Evolutionary conservation across 2,329 filamentous ascomycete genomes (phyloP), one percentile per base, ranked within the genome.

Genomic region (Saccharata proteae): DNA sequence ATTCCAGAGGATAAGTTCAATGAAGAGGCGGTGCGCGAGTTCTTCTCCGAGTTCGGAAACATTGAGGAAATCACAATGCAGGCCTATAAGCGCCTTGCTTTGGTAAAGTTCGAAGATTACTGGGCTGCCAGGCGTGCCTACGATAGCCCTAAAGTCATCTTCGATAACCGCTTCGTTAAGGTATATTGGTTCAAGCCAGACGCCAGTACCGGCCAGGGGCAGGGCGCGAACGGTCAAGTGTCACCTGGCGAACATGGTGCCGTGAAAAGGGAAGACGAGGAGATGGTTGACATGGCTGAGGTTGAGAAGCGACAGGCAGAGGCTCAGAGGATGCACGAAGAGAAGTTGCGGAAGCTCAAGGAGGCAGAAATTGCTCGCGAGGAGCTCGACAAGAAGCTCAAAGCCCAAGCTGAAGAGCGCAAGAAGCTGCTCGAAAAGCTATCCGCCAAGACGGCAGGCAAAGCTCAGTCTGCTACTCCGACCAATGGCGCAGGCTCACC

Each of bases 161-260:
- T 88, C 47, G 79, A 86, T 45, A 90, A 88, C 43, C 67, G 82
- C 8, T 90, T 90, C 43, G 82, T 90, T 29, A 86, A 84, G 45
- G 77, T 88, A 0, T 85, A 78, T 45, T 88, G 81, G 81, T 68
- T 74, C 47, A 77, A 73, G 43, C 56, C 64, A 5, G 42, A 48
- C 11, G n/a, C n/a, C n/a, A 44, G 43, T 11, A 41, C 43, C 9
- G 40, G 48, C 11, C 35, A 41, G 11, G 39, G 34, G 15, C 33
- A 34, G 22, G 35, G 37, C 21, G 29, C 30, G 17, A 33, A 20
- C n/a, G n/a, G n/a, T n/a, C n/a, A n/a, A n/a, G n/a, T n/a, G n/a
- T n/a, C n/a, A n/a, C 19, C 34, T 26, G 25, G 13, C 13, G 18
- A 37, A 26, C n/a, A 31, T 15, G 39, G 45, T 28, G 42, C 40